phyloP scores from a whole-genome alignment of 2,329 filamentous ascomycete species.

The Ascochyta koolunga region DNA sequence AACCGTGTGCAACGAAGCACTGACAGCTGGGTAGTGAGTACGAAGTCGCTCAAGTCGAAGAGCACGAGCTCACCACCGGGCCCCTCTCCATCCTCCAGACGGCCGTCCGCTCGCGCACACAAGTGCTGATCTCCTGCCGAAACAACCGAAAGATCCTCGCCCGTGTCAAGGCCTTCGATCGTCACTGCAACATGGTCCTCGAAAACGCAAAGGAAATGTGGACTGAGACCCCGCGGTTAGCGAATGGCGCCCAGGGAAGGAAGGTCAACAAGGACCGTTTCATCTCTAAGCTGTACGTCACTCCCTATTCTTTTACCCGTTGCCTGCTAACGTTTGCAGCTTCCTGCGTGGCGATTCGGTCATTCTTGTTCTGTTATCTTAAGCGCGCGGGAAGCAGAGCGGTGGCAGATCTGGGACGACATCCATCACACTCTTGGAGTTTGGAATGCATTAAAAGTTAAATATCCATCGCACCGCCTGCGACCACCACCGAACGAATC shows the following conservation, averaged over 20 bases:
- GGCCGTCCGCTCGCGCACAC: slow-evolving; percentile 89
- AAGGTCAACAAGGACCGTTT: slow-evolving; percentile 98
- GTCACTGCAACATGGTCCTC: slow-evolving; percentile 98
- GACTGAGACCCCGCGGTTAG: slow-evolving; percentile 87
- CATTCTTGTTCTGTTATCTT: slow-evolving; percentile 84
- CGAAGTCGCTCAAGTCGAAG: slow-evolving; percentile 81
- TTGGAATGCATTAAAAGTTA: slow-evolving; percentile 42
- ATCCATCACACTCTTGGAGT: slow-evolving; percentile 29
- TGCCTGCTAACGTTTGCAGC: slow-evolving; percentile 54
- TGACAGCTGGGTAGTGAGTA: slow-evolving; percentile 70
- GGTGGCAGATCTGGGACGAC: slow-evolving; percentile 20
- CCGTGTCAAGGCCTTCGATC: slow-evolving; percentile 96
- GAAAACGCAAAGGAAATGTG: slow-evolving; percentile 99
- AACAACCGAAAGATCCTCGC: slow-evolving; percentile 98
- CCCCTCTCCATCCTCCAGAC: slow-evolving; percentile 95
- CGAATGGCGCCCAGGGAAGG: slow-evolving; percentile 84
- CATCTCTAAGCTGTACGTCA: slow-evolving; percentile 90
- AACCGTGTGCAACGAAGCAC: slow-evolving; percentile 1
- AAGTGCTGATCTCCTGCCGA: slow-evolving; percentile 95
- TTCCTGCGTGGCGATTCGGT: slow-evolving; percentile 88
- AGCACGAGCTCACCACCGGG: slow-evolving; percentile 79
- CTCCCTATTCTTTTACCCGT: background rate
- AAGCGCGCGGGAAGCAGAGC: slow-evolving; percentile 28
- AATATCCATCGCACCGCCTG: slow-evolving; percentile 36
- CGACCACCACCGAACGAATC: slow-evolving; percentile 32